Base-by-base conservation (phyloP, 1,284 basidiomycete species). In the Retiboletus fuscus region DNA sequence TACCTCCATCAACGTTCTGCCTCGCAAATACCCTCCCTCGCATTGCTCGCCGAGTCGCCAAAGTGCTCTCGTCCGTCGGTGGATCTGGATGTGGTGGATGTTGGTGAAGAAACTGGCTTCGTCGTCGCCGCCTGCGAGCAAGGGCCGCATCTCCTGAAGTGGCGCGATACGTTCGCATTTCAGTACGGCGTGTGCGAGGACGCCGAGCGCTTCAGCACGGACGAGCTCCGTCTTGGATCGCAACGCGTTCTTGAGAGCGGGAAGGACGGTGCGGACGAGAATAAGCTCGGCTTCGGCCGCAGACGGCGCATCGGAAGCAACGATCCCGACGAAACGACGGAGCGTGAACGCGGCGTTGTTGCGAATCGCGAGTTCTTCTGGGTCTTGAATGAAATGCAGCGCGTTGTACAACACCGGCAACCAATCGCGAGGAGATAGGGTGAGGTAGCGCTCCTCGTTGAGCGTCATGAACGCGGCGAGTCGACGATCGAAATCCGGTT, bases 61-160 rank as follows among this genome's bases (percentile, higher is more conserved):
- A 46, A 99, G 87, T 0, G 97, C 97, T 73, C 98, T 88, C 2
- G 93, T 92, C 28, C 97, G 91, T 70, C 97, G 92, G 82, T 99
- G 97, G 7, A 94, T 85, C 83, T 99, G 98, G 66, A 99, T 92
- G 82, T 99, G 98, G 74, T 95, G 91, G 66, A 99, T 91, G 83
- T 99, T 99, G 86, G 93, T 93, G 88, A 99, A 99, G 85, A 99
- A 97, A 81, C 93, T 97, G 39, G 96, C 96, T 82, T 99, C 98
- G 63, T 95, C 93, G 78, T 99, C 97, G 1, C 95, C 96, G 24
- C 88, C 91, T 7, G 94, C 95, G 24, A 98, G 87, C 15, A 99
- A 85, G 16, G 91, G 87, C 13, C 85, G 88, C 91, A 98, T 92
- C 79, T 98, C 96, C 61, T 89, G 89, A 53, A 98, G 84, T 3